A percentile compares a stretch with the other conserved stretches of the same genome.
Conservation (phyloP, 805 yeast genomes). For the Saccharomyces mikatae region DNA sequence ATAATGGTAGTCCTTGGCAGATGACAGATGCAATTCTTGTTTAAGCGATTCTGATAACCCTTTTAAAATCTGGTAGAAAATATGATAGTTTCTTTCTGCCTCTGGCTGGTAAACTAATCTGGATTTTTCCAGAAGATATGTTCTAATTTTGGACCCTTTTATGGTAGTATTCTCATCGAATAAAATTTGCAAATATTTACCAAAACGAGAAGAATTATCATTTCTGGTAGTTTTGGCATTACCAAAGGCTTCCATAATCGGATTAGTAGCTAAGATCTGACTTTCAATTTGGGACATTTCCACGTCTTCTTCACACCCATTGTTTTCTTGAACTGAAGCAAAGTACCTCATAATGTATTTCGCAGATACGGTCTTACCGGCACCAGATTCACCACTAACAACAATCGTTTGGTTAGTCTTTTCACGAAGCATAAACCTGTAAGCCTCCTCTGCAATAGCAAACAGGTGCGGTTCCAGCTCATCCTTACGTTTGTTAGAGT, state of each 20-base stretch:
- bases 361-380: slow-evolving; percentile 96
- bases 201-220: slow-evolving; percentile 91
- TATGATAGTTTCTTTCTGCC: slow-evolving; percentile 87
- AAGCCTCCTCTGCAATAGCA: slow-evolving; percentile 97
- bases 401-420: slow-evolving; percentile 87
- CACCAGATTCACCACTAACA: slow-evolving; percentile 97
- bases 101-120: slow-evolving; percentile 89
- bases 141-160: slow-evolving; percentile 89
- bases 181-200: slow-evolving; percentile 85
- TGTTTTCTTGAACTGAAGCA: slow-evolving; percentile 73
- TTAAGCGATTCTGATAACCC: slow-evolving; percentile 56
- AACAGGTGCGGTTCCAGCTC: slow-evolving; percentile 94
- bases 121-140: slow-evolving; percentile 87
- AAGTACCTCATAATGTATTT: slow-evolving; percentile 96
- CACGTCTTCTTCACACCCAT: slow-evolving; percentile 28
- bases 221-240: slow-evolving; percentile 91
- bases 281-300: slow-evolving; percentile 88
- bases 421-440: slow-evolving; percentile 85
- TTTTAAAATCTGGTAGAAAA: slow-evolving; percentile 79
- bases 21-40: slow-evolving; percentile 49
- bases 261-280: slow-evolving; percentile 92
- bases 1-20: slow-evolving; percentile 65
- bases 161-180: slow-evolving; percentile 72
- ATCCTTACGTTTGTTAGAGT: slow-evolving; percentile 75
- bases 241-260: slow-evolving; percentile 86